Conservation (phyloP, 2,329 filamentous ascomycete species). For the Fusarium nematophilum region DNA sequence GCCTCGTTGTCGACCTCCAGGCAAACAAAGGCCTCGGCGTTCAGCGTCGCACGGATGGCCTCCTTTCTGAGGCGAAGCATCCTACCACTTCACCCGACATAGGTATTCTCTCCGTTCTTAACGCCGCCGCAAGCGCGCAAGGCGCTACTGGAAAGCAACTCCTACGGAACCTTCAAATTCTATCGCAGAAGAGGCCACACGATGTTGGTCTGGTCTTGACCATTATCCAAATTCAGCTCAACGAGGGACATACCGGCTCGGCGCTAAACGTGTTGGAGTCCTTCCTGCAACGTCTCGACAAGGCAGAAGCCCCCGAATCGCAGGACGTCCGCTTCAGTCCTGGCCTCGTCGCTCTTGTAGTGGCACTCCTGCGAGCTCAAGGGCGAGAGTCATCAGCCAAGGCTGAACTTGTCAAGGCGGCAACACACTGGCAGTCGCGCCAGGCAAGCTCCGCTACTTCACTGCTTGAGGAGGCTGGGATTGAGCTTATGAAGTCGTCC, state of each 20-base stretch:
- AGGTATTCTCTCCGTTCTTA: slow-evolving; percentile 60
- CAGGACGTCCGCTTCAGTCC: slow-evolving; percentile 83
- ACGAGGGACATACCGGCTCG: slow-evolving; percentile 75
- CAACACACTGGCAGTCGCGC: slow-evolving; percentile 81
- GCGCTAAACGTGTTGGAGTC: slow-evolving; percentile 81
- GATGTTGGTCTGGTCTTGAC: slow-evolving; percentile 86
- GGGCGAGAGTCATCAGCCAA: slow-evolving; percentile 79
- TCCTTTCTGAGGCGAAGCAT: slow-evolving; percentile 47
- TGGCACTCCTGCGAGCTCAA: slow-evolving; percentile 82
- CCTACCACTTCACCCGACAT: slow-evolving; percentile 48
- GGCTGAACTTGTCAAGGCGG: slow-evolving; percentile 80
- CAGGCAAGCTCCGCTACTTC: slow-evolving; percentile 60
- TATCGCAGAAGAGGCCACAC: slow-evolving; percentile 79
- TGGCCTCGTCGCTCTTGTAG: slow-evolving; percentile 82
- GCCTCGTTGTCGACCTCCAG: slow-evolving; percentile 72
- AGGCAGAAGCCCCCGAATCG: slow-evolving; percentile 65
- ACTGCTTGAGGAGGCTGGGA: slow-evolving; percentile 84
- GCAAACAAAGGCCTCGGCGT: slow-evolving; percentile 76
- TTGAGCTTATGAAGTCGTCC: slow-evolving; percentile 81
- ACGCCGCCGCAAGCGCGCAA: slow-evolving; percentile 79
- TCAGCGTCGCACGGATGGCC: slow-evolving; percentile 57
- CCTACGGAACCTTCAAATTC: slow-evolving; percentile 74
- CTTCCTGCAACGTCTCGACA: slow-evolving; percentile 79
- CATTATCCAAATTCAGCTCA: slow-evolving; percentile 83
- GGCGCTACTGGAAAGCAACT: slow-evolving; percentile 73